These are phyloP conservation scores for Tulasnella sp. DNA, from an alignment of 768 basidiomycete species.

Conservation along the genomic window DNA sequence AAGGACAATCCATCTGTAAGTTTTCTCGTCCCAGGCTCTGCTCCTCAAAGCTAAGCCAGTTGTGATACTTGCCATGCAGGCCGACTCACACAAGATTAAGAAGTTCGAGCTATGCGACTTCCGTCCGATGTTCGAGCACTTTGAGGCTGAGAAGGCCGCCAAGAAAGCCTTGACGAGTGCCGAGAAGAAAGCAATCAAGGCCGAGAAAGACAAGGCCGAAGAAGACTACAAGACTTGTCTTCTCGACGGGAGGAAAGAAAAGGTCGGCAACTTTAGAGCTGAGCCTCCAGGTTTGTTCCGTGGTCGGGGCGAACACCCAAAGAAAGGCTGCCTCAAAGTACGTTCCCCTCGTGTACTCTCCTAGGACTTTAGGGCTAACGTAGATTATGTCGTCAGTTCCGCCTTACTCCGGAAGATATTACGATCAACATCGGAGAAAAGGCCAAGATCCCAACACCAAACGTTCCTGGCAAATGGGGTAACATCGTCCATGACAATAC, in stretches of 20 bases:
- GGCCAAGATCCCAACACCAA: slow-evolving; percentile 78
- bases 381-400: slow-evolving; percentile 54
- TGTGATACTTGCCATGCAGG: slow-evolving; percentile 13
- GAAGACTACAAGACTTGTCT: slow-evolving; percentile 80
- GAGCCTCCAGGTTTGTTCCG: slow-evolving; percentile 99
- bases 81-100: slow-evolving; percentile 72
- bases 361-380: not conserved
- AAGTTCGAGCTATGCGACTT: slow-evolving; percentile 88
- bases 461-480: slow-evolving; percentile 92
- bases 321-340: slow-evolving; percentile 94
- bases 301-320: slow-evolving; percentile 97
- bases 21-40: slow-evolving; percentile 33
- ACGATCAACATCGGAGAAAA: slow-evolving; percentile 89
- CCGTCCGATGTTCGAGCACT: slow-evolving; percentile 89
- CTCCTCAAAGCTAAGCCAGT: not conserved
- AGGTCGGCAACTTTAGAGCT: slow-evolving; percentile 96
- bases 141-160: slow-evolving; percentile 89
- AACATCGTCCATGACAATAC: slow-evolving; percentile 87
- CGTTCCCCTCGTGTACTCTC: slow-evolving; percentile 70
- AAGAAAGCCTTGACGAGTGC: slow-evolving; percentile 83
- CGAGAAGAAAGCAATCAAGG: slow-evolving; percentile 92
- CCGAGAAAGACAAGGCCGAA: slow-evolving; percentile 80
- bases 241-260: slow-evolving; percentile 97
- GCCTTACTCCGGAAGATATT: slow-evolving; percentile 93
- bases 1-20: slow-evolving; percentile 83